Evolutionary conservation across 129 eudicot genomes (phyloP), one percentile per base, ranked within the genome.

Genomic region (Artemisia argyi): DNA sequence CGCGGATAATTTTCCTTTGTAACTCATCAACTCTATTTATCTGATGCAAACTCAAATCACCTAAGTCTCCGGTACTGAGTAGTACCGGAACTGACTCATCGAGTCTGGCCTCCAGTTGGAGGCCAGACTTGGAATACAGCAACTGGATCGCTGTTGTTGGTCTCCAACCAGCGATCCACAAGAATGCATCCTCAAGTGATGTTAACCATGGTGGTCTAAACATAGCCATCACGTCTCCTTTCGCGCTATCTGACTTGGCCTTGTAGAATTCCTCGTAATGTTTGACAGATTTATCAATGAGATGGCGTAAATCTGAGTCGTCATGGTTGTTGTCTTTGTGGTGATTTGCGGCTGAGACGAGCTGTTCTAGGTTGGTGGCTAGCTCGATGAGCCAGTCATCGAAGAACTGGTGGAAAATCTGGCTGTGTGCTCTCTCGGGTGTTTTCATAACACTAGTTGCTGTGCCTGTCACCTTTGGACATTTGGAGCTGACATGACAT

Each of bases 201-300:
- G 76, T 80, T 3, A 66, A 18, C 77, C 84, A 75, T 0, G 73
- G 15, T 0, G 80, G 84, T 0, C 72, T 0, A 46, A 80, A 69
- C 78, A 78, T 56, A 6, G 72, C 26, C 24, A 81, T 14, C 39
- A 83, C 85, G 13, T 85, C 76, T 14, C 3, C 11, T 24, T 71
- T 63, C n/a, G 74, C 85, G 7, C 76, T 65, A 17, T 66, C 20
- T 2, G 85, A 76, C 59, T 83, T 85, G 49, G 30, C 76, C 16
- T 63, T 53, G 76, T 83, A 88, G 73, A 78, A 85, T 0, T 75
- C 26, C 76, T 84, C 88, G 75, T 89, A 89, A 44, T 84, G 92
- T n/a, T 55, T 15, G 1, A 84, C 51, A 9, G 80, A 83, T 15
- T 76, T 74, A 3, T 62, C 15, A 6, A 83, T 66, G 19, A 83